A percentile compares a stretch with the other conserved stretches of the same genome.
These are phyloP conservation scores for Hevea brasiliensis DNA, from an alignment of 345 rosid genomes.

Conservation along the genomic window DNA sequence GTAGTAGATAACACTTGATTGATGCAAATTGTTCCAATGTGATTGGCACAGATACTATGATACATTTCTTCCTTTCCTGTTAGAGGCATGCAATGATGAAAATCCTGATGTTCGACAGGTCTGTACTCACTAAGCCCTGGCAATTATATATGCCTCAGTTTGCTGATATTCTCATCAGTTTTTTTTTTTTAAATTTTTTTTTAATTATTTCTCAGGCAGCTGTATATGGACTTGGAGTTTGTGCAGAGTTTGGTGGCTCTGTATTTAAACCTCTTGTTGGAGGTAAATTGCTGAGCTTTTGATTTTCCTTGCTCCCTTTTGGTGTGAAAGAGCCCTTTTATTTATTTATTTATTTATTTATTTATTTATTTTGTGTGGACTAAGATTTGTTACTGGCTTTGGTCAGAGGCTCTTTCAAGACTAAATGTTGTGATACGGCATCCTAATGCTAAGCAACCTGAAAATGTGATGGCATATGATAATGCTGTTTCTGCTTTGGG, in stretches of 20 bases:
- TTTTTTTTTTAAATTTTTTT: conserved; percentile 14
- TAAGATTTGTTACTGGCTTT: conserved; percentile 28
- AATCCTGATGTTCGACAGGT: conserved; percentile 98
- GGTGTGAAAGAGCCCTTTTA: not conserved
- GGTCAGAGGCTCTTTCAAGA: conserved; percentile 93
- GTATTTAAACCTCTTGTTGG: conserved; percentile 92
- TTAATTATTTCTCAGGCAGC: conserved; percentile 96
- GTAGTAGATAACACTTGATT: conserved; percentile 16
- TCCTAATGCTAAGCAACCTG: conserved; percentile 78
- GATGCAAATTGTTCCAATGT: conserved; percentile 20
- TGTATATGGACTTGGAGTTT: conserved; percentile 98
- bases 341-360: not conserved
- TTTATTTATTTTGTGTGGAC: conserved; percentile 5
- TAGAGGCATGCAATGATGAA: conserved; percentile 98
- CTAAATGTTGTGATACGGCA: conserved; percentile 78
- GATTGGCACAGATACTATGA: conserved; percentile 75
- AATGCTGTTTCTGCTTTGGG: conserved; percentile 99
- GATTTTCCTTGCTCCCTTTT: not conserved
- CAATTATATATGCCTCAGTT: conserved; percentile 11
- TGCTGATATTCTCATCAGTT: conserved; percentile 8
- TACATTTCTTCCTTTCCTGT: conserved; percentile 88
- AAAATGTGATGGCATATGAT: conserved; percentile 95
- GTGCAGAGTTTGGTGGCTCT: conserved; percentile 97
- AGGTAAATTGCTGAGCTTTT: conserved; percentile 46
- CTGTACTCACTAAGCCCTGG: conserved; percentile 10